These are phyloP conservation scores for Fusarium citri DNA, from an alignment of 2,329 filamentous ascomycete species.

Conservation along the genomic window DNA sequence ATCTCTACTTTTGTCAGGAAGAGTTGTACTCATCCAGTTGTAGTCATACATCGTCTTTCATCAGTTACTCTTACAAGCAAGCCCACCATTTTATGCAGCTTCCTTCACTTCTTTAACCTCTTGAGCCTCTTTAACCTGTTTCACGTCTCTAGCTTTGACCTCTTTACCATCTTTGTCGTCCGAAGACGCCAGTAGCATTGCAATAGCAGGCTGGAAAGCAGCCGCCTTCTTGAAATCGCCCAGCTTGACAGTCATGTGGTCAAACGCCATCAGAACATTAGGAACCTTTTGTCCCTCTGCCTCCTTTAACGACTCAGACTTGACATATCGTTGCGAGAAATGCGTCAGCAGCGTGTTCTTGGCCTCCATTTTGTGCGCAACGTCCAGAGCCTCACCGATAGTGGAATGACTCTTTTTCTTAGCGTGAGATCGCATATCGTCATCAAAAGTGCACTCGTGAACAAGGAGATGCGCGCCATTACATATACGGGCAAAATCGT, in stretches of 20 bases:
- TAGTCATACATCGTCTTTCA: not conserved
- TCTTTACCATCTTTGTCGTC: slow-evolving; percentile 19
- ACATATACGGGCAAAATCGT: slow-evolving; percentile 76
- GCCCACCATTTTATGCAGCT: not conserved
- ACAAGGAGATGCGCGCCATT: slow-evolving; percentile 83
- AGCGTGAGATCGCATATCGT: slow-evolving; percentile 83
- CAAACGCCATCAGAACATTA: slow-evolving; percentile 77
- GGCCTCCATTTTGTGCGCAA: slow-evolving; percentile 83
- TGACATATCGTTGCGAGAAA: slow-evolving; percentile 94
- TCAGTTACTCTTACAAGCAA: not conserved
- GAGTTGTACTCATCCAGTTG: not conserved
- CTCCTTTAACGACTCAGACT: slow-evolving; percentile 56
- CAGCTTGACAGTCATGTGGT: slow-evolving; percentile 80
- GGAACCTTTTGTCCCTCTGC: slow-evolving; percentile 51
- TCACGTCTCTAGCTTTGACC: not conserved
- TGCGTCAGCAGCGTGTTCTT: slow-evolving; percentile 87
- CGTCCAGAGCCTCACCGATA: slow-evolving; percentile 82
- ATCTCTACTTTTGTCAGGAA: not conserved
- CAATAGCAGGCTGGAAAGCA: slow-evolving; percentile 43
- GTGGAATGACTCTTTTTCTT: slow-evolving; percentile 91
- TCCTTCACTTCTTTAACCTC: not conserved
- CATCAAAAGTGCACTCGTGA: slow-evolving; percentile 96
- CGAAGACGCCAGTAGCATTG: slow-evolving; percentile 32
- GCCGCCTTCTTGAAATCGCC: slow-evolving; percentile 76
- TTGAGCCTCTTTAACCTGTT: not conserved